phyloP scores from a whole-genome alignment of 495 filamentous ascomycete genomes.

The Podospora fimiseda region DNA sequence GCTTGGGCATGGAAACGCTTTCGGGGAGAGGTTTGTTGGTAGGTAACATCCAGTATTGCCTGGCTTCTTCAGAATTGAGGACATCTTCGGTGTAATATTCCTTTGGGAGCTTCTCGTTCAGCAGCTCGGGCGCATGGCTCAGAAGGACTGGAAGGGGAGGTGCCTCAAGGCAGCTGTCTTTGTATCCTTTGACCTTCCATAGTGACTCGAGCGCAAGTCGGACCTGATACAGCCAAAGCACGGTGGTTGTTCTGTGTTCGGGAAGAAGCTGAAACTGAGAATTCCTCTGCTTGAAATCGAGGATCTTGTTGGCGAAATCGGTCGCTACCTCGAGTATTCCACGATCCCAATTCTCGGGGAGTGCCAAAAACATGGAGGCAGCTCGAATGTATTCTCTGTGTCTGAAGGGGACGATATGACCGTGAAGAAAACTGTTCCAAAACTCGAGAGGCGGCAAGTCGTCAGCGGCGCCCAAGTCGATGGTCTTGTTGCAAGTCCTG shows the following conservation, averaged over 20 bases:
- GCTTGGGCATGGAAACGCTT: neutral
- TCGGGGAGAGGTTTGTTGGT: constrained; percentile 6
- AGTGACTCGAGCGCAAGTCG: constrained; percentile 6
- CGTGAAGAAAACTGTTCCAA: neutral
- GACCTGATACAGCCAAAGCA: constrained; percentile 25
- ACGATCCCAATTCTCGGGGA: neutral
- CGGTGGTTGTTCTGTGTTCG: constrained; percentile 15
- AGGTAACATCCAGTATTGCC: constrained; percentile 17
- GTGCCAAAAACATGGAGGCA: neutral
- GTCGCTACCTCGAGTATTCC: constrained; percentile 16
- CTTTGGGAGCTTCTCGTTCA: constrained; percentile 7
- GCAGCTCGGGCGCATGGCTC: constrained; percentile 6
- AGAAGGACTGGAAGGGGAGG: neutral
- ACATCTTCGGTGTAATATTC: constrained; percentile 15
- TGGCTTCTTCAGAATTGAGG: constrained; percentile 5
- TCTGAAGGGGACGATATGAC: constrained; percentile 1
- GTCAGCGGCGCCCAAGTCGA: neutral
- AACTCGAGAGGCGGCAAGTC: neutral
- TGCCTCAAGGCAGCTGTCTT: too few relatives aligned
- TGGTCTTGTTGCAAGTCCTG: neutral
- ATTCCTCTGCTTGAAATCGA: constrained; percentile 11
- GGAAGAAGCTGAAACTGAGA: constrained; percentile 4
- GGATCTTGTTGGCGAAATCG: constrained; percentile 12
- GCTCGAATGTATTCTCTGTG: constrained; percentile 12
- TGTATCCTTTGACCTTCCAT: neutral